Conservation (phyloP, 345 rosid species). For the Pistacia atlantica region DNA sequence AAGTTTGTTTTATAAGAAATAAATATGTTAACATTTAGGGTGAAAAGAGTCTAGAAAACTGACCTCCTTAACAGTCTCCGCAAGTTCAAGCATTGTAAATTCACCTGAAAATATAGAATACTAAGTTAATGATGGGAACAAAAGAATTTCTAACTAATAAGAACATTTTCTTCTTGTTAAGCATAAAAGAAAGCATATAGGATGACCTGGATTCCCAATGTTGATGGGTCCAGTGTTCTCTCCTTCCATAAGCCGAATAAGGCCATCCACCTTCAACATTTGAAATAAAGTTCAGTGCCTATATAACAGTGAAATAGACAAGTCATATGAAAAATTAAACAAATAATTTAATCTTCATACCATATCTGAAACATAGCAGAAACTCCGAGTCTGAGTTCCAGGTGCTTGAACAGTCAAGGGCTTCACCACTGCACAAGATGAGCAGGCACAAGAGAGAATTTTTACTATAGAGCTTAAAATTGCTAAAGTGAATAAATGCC, state of each 20-base stretch:
- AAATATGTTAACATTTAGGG: not conserved
- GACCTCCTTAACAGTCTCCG: constrained; percentile 91
- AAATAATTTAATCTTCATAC: constrained; percentile 33
- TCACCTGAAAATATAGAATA: constrained; percentile 49
- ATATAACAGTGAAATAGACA: not conserved
- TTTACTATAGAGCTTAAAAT: not conserved
- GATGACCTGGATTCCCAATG: constrained; percentile 79
- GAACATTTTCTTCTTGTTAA: not conserved
- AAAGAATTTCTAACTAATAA: not conserved
- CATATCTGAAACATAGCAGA: constrained; percentile 96
- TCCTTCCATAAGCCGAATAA: constrained; percentile 93
- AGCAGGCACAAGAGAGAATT: not conserved
- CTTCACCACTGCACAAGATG: constrained; percentile 61
- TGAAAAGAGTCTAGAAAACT: constrained; percentile 13
- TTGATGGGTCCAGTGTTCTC: constrained; percentile 91
- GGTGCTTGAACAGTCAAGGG: constrained; percentile 90
- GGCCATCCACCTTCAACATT: constrained; percentile 76
- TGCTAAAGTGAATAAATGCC: not conserved
- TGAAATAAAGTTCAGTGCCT: not conserved
- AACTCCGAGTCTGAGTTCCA: constrained; percentile 96
- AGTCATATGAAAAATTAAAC: not conserved
- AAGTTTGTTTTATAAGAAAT: not conserved
- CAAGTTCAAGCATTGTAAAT: constrained; percentile 88
- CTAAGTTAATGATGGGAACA: constrained; percentile 7
- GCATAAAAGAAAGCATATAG: not conserved